Evolutionary conservation across 768 basidiomycete species (phyloP).

Genomic region (Lactarius trivialis): DNA sequence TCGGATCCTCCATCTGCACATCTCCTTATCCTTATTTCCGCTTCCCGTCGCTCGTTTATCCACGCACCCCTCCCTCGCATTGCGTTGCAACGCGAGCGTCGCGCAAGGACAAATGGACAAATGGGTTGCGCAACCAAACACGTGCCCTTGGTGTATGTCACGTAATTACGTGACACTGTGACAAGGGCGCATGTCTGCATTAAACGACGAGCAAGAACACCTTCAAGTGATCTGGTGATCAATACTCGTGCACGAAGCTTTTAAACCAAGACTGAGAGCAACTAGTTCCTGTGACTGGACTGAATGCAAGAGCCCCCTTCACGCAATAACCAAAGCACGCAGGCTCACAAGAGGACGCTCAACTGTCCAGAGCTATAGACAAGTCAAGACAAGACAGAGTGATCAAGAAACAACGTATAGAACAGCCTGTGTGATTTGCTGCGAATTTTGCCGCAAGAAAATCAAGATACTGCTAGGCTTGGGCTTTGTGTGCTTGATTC

Average conservation of each 20-base stretch:
- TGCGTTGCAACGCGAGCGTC: background rate
- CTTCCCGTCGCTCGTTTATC: slow-evolving; percentile 6
- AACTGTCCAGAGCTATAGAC: slow-evolving; percentile 13
- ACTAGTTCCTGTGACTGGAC: slow-evolving; percentile 17
- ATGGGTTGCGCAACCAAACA: slow-evolving; percentile 2
- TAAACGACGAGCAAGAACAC: slow-evolving; percentile 20
- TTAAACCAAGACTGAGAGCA: slow-evolving; percentile 3
- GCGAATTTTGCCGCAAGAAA: slow-evolving; percentile 13
- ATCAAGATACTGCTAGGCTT: slow-evolving; percentile 10
- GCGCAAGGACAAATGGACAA: background rate
- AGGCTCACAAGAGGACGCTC: slow-evolving; percentile 11
- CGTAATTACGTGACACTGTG: slow-evolving; percentile 20
- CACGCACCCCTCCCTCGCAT: background rate
- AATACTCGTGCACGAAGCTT: slow-evolving; percentile 11
- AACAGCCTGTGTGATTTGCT: slow-evolving; percentile 13
- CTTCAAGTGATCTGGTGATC: slow-evolving; percentile 17
- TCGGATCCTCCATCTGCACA: background rate
- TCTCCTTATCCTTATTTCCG: background rate
- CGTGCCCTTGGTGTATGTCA: slow-evolving; percentile 18
- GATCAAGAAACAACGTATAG: slow-evolving; percentile 14
- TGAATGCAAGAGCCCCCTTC: slow-evolving; percentile 15
- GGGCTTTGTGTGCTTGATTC: slow-evolving; percentile 14
- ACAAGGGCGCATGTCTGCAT: slow-evolving; percentile 14
- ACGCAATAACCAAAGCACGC: background rate
- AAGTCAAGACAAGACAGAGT: slow-evolving; percentile 21